Evolutionary conservation across 306 rosid species (phyloP).

Genomic region (Sicyos baderoa): DNA sequence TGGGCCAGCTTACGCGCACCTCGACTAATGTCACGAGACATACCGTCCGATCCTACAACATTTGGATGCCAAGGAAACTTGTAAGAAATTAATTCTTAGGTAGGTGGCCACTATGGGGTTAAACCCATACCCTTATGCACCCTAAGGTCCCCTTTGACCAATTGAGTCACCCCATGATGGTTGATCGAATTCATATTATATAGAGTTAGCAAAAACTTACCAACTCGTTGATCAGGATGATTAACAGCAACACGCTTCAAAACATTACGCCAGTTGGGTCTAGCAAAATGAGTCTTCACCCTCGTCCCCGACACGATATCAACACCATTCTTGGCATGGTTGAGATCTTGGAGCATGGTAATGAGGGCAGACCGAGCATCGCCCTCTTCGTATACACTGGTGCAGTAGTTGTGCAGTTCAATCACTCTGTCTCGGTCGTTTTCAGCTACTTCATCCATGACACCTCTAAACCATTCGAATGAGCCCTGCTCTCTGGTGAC

Average conservation of each 20-base stretch:
- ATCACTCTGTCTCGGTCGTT: slow-evolving; percentile 52
- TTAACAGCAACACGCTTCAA: slow-evolving; percentile 52
- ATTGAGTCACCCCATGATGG: too few species aligned
- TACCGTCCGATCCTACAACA: too few species aligned
- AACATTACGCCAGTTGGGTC: slow-evolving; percentile 77
- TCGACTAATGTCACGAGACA: too few species aligned
- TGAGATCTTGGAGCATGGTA: slow-evolving; percentile 78
- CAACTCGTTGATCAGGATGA: slow-evolving; percentile 57
- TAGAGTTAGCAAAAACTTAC: slow-evolving; percentile 31
- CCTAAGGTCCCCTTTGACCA: too few species aligned
- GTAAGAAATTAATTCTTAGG: too few species aligned
- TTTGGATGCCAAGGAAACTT: too few species aligned
- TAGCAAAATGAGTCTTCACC: slow-evolving; percentile 74
- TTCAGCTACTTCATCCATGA: slow-evolving; percentile 77
- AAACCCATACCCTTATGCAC: too few species aligned
- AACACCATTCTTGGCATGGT: slow-evolving; percentile 70
- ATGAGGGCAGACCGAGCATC: slow-evolving; percentile 78
- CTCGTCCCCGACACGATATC: slow-evolving; percentile 76
- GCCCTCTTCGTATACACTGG: slow-evolving; percentile 86
- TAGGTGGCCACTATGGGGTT: too few species aligned
- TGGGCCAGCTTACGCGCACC: too few species aligned
- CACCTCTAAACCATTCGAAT: slow-evolving; percentile 82
- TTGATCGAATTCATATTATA: too few species aligned
- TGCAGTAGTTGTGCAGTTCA: slow-evolving; percentile 77
- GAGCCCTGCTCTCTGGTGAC: slow-evolving; percentile 89